A percentile compares a stretch with the other conserved stretches of the same genome.
Conservation (phyloP, 2,329 filamentous ascomycete species). For the Penicillium sp. region DNA sequence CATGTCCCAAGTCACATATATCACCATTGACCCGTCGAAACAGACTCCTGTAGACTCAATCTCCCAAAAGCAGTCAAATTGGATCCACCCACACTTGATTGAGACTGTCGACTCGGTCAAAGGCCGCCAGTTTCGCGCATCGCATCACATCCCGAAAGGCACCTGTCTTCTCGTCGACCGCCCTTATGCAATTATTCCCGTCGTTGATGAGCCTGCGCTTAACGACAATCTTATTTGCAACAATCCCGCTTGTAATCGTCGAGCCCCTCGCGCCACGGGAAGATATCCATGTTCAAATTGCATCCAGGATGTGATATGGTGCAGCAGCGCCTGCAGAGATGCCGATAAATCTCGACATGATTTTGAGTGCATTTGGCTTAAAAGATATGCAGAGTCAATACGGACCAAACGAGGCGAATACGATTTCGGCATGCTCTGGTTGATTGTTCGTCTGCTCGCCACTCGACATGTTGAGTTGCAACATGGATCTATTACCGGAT, state of each 20-base stretch:
- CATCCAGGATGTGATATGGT: slow-evolving; percentile 29
- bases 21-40: slow-evolving; percentile 6
- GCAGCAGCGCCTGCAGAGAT: slow-evolving; percentile 20
- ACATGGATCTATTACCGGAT: not conserved
- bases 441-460: slow-evolving; percentile 31
- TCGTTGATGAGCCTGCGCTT: slow-evolving; percentile 24
- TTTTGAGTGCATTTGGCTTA: slow-evolving; percentile 32
- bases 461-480: slow-evolving; percentile 16
- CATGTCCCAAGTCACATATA: slow-evolving; percentile 22
- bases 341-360: slow-evolving; percentile 24
- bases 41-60: slow-evolving; percentile 10
- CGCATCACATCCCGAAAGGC: slow-evolving; percentile 22
- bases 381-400: slow-evolving; percentile 22
- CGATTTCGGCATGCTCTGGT: slow-evolving; percentile 34
- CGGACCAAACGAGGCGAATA: slow-evolving; percentile 31
- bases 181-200: slow-evolving; percentile 32
- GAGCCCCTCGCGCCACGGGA: slow-evolving; percentile 2
- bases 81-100: slow-evolving; percentile 29
- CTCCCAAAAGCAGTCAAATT: slow-evolving; percentile 12
- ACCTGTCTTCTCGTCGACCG: slow-evolving; percentile 27
- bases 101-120: slow-evolving; percentile 27
- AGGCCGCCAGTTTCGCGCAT: slow-evolving; percentile 30
- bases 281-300: slow-evolving; percentile 23
- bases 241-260: slow-evolving; percentile 27
- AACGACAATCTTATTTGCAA: slow-evolving; percentile 29